phyloP scores from a whole-genome alignment of 768 basidiomycete genomes.

The Suillus paluster region DNA sequence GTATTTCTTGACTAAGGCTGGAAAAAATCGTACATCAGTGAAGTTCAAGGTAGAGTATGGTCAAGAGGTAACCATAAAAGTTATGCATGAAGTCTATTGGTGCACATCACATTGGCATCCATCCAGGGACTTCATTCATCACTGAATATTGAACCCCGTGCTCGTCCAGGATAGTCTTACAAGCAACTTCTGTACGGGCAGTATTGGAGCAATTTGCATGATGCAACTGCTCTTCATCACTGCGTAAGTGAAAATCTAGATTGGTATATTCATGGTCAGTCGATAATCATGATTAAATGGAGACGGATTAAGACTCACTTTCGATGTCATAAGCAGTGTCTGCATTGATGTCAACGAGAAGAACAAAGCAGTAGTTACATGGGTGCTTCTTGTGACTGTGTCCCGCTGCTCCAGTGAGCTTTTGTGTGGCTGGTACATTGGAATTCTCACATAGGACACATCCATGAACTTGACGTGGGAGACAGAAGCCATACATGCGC shows the following conservation, averaged over 20 bases:
- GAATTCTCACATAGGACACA: conserved; percentile 11
- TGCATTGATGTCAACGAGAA: conserved; percentile 24
- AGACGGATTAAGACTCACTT: conserved; percentile 13
- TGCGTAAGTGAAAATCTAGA: no score
- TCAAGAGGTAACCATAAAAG: conserved; percentile 24
- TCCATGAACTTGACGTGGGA: background rate
- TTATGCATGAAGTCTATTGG: conserved; percentile 39
- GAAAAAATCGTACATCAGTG: background rate
- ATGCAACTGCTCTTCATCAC: no score
- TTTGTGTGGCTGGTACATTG: background rate
- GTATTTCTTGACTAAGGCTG: background rate
- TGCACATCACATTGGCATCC: conserved; percentile 28
- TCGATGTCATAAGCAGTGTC: conserved; percentile 16
- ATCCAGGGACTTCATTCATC: conserved; percentile 31
- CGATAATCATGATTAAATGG: background rate
- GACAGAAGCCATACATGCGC: background rate
- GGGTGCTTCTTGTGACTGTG: conserved; percentile 31
- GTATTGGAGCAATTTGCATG: no score
- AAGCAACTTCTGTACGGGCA: background rate
- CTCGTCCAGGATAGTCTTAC: conserved; percentile 16
- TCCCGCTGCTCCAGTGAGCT: conserved; percentile 28
- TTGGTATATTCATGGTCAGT: no score
- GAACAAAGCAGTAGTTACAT: conserved; percentile 28
- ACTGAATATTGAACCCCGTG: conserved; percentile 26
- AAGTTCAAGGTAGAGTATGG: conserved; percentile 15